Percentiles rank a stretch among this genome's conserved stretches.
Conservation (phyloP, 2,329 filamentous ascomycete species). For the Clonostachys chloroleuca region DNA sequence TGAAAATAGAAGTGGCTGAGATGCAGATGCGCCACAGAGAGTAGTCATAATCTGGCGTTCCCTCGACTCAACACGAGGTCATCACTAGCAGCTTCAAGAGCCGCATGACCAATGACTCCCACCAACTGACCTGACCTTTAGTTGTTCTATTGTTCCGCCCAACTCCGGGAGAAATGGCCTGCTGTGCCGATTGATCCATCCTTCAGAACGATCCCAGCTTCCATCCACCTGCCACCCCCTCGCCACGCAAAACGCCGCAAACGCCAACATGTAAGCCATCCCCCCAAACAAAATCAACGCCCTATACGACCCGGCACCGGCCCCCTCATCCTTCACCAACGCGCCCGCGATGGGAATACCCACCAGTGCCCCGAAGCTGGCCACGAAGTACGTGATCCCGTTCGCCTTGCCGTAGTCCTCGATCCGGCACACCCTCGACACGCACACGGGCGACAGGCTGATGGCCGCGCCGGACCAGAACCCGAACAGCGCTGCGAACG, state of each 20-base stretch:
- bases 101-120: no score
- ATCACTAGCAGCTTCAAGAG: no score
- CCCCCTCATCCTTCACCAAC: conserved; percentile 39
- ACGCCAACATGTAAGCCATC: conserved; percentile 2
- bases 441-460: conserved; percentile 65
- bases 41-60: no score
- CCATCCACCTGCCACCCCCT: conserved; percentile 2
- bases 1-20: no score
- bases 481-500: conserved; percentile 63
- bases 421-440: conserved; percentile 65
- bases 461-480: conserved; percentile 71
- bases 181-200: neutral
- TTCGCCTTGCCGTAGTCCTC: conserved; percentile 67
- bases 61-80: no score
- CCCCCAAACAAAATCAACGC: conserved; percentile 50
- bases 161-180: no score
- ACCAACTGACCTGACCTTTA: no score
- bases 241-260: conserved; percentile 1
- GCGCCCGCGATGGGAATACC: conserved; percentile 55
- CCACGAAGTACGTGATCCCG: conserved; percentile 65
- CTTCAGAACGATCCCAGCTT: neutral
- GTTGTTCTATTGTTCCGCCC: no score
- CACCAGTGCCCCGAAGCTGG: conserved; percentile 53
- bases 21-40: no score
- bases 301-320: conserved; percentile 29